phyloP scores from a whole-genome alignment of 106 monocot genomes.

The Triglochin maritima region DNA sequence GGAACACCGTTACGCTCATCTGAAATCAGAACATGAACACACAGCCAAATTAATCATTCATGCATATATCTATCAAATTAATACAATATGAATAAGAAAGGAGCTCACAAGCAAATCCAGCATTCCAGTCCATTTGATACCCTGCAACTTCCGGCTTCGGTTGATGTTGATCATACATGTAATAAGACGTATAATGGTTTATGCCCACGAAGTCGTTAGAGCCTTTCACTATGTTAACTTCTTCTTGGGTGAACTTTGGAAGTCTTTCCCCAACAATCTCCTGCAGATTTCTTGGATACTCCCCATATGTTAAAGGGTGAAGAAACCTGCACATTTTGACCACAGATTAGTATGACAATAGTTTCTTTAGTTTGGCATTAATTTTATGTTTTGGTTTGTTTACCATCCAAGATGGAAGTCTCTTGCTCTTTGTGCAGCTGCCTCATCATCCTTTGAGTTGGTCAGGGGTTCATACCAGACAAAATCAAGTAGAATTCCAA shows the following conservation, averaged over 20 bases:
- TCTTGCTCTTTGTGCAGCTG: conserved; percentile 84
- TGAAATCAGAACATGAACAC: conserved; percentile 11
- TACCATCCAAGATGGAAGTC: conserved; percentile 98
- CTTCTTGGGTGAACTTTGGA: conserved; percentile 58
- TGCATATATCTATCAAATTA: not conserved
- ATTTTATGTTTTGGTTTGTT: not conserved
- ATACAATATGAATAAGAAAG: not conserved
- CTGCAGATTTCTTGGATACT: conserved; percentile 75
- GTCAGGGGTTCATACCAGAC: conserved; percentile 90
- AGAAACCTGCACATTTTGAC: conserved; percentile 48
- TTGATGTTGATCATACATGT: conserved; percentile 52
- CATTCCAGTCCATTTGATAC: conserved; percentile 80
- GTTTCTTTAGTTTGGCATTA: too few species aligned
- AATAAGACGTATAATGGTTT: conserved; percentile 92
- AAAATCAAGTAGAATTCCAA: conserved; percentile 92
- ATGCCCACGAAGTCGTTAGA: conserved; percentile 74
- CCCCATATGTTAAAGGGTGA: conserved; percentile 73
- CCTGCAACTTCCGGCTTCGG: conserved; percentile 20
- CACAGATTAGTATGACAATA: too few species aligned
- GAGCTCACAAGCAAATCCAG: conserved; percentile 68
- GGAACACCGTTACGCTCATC: conserved; percentile 71
- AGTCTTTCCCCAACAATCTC: conserved; percentile 75
- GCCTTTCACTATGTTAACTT: conserved; percentile 75
- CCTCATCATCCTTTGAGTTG: conserved; percentile 50
- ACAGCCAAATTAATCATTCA: not conserved